Conservation (phyloP, 768 basidiomycete species). For the Boletellus sp. region DNA sequence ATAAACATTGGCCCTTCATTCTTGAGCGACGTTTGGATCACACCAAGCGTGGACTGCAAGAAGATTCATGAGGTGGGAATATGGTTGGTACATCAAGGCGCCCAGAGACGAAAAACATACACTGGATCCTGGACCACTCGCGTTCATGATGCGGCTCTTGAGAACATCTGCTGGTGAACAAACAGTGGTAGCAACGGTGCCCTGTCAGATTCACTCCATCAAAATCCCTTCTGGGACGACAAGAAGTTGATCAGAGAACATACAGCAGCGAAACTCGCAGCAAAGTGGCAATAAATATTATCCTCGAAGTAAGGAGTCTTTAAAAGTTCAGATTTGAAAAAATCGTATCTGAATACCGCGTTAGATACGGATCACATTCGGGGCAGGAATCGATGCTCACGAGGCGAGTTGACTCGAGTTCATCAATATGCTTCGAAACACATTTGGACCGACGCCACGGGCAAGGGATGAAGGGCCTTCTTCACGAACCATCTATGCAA, state of each 20-base stretch:
- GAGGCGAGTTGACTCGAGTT: slow-evolving; percentile 91
- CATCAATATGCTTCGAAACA: slow-evolving; percentile 84
- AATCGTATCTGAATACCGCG: slow-evolving; percentile 63
- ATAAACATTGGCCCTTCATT: slow-evolving; percentile 84
- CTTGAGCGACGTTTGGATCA: slow-evolving; percentile 63
- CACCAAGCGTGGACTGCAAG: slow-evolving; percentile 62
- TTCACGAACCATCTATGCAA: slow-evolving; percentile 74
- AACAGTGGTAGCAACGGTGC: slow-evolving; percentile 85
- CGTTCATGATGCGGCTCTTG: slow-evolving; percentile 90
- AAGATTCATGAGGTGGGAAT: neutral
- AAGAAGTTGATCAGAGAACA: slow-evolving; percentile 17
- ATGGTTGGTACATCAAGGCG: neutral
- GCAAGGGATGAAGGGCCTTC: slow-evolving; percentile 74
- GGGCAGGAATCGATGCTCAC: slow-evolving; percentile 38
- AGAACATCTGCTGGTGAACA: slow-evolving; percentile 88
- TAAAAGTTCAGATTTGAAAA: slow-evolving; percentile 82
- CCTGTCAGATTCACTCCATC: slow-evolving; percentile 38
- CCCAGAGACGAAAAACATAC: slow-evolving; percentile 38
- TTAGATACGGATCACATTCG: neutral
- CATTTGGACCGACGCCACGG: slow-evolving; percentile 80
- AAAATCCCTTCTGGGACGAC: neutral
- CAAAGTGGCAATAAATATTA: slow-evolving; percentile 79
- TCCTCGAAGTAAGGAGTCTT: slow-evolving; percentile 72
- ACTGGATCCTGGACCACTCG: slow-evolving; percentile 74
- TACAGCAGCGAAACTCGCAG: slow-evolving; percentile 83